Evolutionary conservation across 805 yeast genomes (phyloP).

Genomic region (Metschnikowia colocasiae): DNA sequence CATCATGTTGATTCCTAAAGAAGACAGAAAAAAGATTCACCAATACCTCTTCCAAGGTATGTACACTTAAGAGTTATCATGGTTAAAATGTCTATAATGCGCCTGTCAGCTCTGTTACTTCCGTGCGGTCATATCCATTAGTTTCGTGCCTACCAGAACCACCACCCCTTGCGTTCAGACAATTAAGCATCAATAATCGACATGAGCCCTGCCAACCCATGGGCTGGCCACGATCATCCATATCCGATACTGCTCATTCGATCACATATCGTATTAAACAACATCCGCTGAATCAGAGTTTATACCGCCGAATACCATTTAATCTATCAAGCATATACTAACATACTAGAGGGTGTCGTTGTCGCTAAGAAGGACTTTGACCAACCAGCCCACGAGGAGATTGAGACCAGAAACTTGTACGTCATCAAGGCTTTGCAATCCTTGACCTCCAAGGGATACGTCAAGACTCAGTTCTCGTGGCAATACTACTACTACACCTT

Average conservation of each 20-base stretch:
- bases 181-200: too few relatives aligned
- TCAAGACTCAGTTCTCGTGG: conserved; percentile 99
- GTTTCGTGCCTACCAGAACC: too few relatives aligned
- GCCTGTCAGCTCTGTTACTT: too few relatives aligned
- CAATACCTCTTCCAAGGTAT: conserved; percentile 97
- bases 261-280: too few relatives aligned
- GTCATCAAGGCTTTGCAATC: conserved; percentile 99
- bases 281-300: too few relatives aligned
- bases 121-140: too few relatives aligned
- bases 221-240: too few relatives aligned
- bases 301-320: background rate
- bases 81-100: background rate
- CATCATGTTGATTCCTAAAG: conserved; percentile 97
- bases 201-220: too few relatives aligned
- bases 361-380: conserved; percentile 99
- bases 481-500: conserved; percentile 99
- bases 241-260: too few relatives aligned
- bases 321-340: conserved; percentile 11
- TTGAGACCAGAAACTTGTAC: conserved; percentile 95
- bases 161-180: too few relatives aligned
- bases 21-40: conserved; percentile 99
- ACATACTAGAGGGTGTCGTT: conserved; percentile 88
- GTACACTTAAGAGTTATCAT: conserved; percentile 31
- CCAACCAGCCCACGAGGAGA: conserved; percentile 97
- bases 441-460: conserved; percentile 97